Evolutionary conservation across 2,329 filamentous ascomycete species (phyloP), one percentile per base, ranked within the genome.

Genomic region (Exophiala dermatitidis): DNA sequence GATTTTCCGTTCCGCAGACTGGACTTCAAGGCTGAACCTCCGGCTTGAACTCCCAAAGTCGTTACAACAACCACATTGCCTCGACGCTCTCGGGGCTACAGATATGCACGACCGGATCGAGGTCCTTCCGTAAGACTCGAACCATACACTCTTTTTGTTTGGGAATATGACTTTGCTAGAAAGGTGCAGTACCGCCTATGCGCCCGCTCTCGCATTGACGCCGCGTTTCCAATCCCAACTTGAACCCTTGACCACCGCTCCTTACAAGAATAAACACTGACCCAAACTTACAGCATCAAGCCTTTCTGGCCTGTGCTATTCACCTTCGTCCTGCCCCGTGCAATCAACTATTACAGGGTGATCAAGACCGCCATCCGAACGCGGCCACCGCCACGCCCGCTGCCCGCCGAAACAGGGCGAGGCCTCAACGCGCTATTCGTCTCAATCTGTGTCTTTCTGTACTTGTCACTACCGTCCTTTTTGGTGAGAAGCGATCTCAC

Each of bases 341-440:
- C 55, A 2, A 49, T 63, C 40, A 52, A 54, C 31, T 61, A 63
- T 48, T 59, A 56, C 49, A 50, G 57, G 8, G 53, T 59, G 1
- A 40, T 63, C 7, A 62, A 60, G 49, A 52, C 50, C 2, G 58
- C 62, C 2, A 51, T 59, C 48, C 50, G 59, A 6, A 64, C 62
- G 8, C 67, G 68, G 19, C 71, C 69, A 5, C 65, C 68, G 30
- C 68, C 70, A 1, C 64, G 68, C 12, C 67, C 69, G 26, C 60
- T 73, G 1, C 67, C 70, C 3, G 42, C 63, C 8, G 62, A 64
- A 32, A 67, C 71, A 28, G 56, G 63, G 34, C 68, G 68, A 32
- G 70, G 71, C 4, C 62, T 76, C 42, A 76, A 75, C 52, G 64
- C 81, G 61, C 65, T 82, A 54, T 78, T 81, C 68, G 65, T 79